Conservation (phyloP, 192 early-diverging fungal species). For the Funneliformis mosseae region DNA sequence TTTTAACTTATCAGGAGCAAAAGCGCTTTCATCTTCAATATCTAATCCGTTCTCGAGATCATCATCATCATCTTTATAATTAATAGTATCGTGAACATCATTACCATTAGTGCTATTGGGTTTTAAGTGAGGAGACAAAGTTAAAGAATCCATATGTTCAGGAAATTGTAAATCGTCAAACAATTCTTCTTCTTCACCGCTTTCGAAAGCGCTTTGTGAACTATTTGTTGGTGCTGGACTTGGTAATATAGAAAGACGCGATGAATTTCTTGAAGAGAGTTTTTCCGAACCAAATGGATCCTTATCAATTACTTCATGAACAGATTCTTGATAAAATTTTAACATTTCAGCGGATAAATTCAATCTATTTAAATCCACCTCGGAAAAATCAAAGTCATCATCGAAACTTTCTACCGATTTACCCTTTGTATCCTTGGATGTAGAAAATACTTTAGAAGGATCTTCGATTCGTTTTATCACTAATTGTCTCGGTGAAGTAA, state of each 20-base stretch:
- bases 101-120: neutral
- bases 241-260: neutral
- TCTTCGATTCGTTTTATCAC: neutral
- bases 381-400: conserved; percentile 17
- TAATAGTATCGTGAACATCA: neutral
- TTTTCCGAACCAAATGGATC: neutral
- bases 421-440: neutral
- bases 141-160: neutral
- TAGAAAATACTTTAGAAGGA: neutral
- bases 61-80: neutral
- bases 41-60: neutral
- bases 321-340: neutral
- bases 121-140: neutral
- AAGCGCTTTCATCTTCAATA: neutral
- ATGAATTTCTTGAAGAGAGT: neutral
- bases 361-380: neutral
- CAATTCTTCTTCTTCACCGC: neutral
- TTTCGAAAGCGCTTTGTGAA: neutral
- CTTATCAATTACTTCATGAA: neutral
- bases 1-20: neutral
- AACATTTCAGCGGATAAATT: neutral
- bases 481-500: neutral
- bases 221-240: neutral
- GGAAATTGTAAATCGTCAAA: conserved; percentile 7
- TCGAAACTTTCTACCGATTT: neutral